Conservation (phyloP, 2,329 filamentous ascomycete genomes). For the Verticillium tricorpus region DNA sequence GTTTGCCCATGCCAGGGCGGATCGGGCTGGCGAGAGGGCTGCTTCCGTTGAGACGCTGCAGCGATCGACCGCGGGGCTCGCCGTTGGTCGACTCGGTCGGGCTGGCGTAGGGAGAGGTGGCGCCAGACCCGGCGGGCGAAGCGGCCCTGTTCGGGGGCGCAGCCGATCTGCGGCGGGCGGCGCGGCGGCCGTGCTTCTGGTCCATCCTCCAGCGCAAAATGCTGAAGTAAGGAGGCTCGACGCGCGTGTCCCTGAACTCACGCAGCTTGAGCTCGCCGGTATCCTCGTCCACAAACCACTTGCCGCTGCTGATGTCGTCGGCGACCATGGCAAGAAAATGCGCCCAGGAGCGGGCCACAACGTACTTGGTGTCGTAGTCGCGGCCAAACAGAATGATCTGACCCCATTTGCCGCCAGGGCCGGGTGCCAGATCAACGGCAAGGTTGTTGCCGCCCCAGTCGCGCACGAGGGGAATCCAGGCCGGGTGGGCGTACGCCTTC, state of each 20-base stretch:
- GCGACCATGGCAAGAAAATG: conserved; percentile 81
- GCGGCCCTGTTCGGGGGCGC: conserved; percentile 33
- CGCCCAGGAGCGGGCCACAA: conserved; percentile 88
- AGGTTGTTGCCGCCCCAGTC: conserved; percentile 99
- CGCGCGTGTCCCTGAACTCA: conserved; percentile 83
- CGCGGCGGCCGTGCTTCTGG: conserved; percentile 80
- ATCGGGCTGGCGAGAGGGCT: conserved; percentile 62
- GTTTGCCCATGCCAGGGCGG: conserved; percentile 60
- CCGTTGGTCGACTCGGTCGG: conserved; percentile 51
- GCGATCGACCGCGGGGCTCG: conserved; percentile 64
- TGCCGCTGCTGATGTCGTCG: conserved; percentile 85
- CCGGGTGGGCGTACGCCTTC: conserved; percentile 87
- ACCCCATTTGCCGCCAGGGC: conserved; percentile 86
- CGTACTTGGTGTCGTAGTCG: conserved; percentile 98
- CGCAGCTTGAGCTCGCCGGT: conserved; percentile 84
- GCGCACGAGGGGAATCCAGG: conserved; percentile 92
- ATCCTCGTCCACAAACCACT: conserved; percentile 91
- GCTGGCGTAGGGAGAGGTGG: conserved; percentile 55
- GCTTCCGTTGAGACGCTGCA: conserved; percentile 63
- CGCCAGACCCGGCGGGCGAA: conserved; percentile 43
- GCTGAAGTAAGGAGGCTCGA: conserved; percentile 91
- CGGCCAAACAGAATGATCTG: conserved; percentile 95
- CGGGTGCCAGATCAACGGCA: conserved; percentile 86
- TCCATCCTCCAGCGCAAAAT: conserved; percentile 94
- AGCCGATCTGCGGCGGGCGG: conserved; percentile 49